These are phyloP conservation scores for Fusarium fracticaudum DNA, from an alignment of 2,329 filamentous ascomycete species.

Conservation along the genomic window DNA sequence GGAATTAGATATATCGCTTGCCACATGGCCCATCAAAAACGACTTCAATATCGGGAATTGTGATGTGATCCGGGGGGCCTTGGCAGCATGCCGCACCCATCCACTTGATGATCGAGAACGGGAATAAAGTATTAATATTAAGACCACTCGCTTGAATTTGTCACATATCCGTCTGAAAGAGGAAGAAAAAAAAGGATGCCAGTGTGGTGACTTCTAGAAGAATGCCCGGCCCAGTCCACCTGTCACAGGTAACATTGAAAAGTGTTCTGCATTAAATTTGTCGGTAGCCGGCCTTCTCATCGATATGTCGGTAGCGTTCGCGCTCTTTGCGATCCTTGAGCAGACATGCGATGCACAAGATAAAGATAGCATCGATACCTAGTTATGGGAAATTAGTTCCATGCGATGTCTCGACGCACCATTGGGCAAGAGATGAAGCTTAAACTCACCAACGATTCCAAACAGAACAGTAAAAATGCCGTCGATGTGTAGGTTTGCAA, in stretches of 20 bases:
- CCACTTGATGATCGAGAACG: neutral
- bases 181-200: conserved; percentile 6
- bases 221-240: conserved; percentile 1
- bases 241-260: conserved; percentile 5
- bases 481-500: conserved; percentile 77
- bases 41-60: neutral
- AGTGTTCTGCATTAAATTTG: conserved; percentile 51
- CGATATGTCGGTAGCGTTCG: conserved; percentile 81
- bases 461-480: conserved; percentile 82
- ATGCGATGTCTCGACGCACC: neutral
- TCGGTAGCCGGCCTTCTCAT: conserved; percentile 75
- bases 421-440: neutral
- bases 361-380: conserved; percentile 72
- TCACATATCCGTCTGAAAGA: conserved; percentile 22
- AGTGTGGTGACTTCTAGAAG: conserved; percentile 5
- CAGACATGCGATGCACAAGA: conserved; percentile 78
- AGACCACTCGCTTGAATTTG: conserved; percentile 21
- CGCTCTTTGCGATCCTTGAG: conserved; percentile 84
- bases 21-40: neutral
- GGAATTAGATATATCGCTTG: neutral
- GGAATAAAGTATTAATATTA: conserved; percentile 23
- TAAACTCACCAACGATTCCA: conserved; percentile 74
- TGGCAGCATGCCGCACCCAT: neutral
- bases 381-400: neutral
- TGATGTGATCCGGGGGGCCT: neutral